Base-by-base conservation (phyloP, 495 filamentous ascomycete species). In the Neurospora africana region DNA sequence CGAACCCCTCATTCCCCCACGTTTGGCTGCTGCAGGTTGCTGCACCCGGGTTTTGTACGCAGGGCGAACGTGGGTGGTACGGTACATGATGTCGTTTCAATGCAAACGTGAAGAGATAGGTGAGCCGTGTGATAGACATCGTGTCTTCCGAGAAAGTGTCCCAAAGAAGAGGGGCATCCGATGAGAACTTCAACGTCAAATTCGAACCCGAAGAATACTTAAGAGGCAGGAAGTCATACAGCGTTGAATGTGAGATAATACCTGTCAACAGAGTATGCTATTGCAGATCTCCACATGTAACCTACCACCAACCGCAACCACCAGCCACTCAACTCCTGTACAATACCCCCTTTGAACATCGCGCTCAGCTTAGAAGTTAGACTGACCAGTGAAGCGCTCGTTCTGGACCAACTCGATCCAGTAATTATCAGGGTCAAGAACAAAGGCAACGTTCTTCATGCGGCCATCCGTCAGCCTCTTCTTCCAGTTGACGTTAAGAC, bases 371-470 rank as follows among this genome's bases (percentile, higher is more conserved):
- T 76, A 88, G 76, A 86, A 87, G 76, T 85, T 87, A 21, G 78
- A 78, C 80, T 86, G 80, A n/a, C 81, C 81, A 58, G 88, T 82
- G 61, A 88, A 81, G 6, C 82, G 81, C 79, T 90, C 88, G 38
- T 91, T 90, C 84, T 97, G 93, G 69, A 97, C 89, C 70, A 97
- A 83, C 84, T 98, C 94, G 71, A 97, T 88, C 92, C 93, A 95
- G 79, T 97, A 97, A 35, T 88, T 89, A 82, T 99, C 95, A 0
- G 95, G 95, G 79, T 99, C 95, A 11, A 97, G 84, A 27, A 98
- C 80, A 79, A 98, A 98, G 0, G 95, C 95, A n/a, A 98, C 89
- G 77, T 94, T 92, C 87, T 92, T 93, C 93, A 97, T 97, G 47
- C 91, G 85, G 1, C 94, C 94, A 72, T 98, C 94, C 19, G 91